Conservation (phyloP, 2,329 filamentous ascomycete species). For the Penicillium sp. region DNA sequence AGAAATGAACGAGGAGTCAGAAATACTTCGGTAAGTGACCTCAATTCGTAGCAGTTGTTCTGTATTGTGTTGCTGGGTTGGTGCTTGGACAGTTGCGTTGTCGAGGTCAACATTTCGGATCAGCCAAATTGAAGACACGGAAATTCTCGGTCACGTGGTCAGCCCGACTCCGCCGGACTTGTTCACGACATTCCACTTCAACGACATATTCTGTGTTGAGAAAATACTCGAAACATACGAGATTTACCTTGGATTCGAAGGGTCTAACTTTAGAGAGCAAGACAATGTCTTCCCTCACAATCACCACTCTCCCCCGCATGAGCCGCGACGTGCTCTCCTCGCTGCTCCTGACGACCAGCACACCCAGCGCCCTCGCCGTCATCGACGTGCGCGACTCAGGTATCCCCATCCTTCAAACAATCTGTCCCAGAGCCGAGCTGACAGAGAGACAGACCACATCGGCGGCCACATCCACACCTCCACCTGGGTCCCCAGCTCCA, state of each 20-base stretch:
- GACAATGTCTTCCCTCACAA: slow-evolving; percentile 52
- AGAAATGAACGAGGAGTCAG: no score
- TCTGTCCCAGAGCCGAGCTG: background rate
- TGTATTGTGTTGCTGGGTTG: background rate
- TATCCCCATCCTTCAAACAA: slow-evolving; percentile 26
- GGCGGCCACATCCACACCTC: slow-evolving; percentile 83
- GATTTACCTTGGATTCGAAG: no score
- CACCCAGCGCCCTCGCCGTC: slow-evolving; percentile 58
- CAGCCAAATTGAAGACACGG: slow-evolving; percentile 4
- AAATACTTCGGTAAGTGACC: slow-evolving; percentile 1
- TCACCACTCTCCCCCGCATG: slow-evolving; percentile 64
- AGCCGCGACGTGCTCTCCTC: slow-evolving; percentile 64
- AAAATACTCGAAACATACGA: no score
- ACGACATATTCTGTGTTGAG: no score
- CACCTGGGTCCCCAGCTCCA: slow-evolving; percentile 68
- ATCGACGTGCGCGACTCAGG: slow-evolving; percentile 87
- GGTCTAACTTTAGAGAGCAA: no score
- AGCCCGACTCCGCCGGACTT: no score
- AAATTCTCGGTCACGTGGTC: slow-evolving; percentile 24
- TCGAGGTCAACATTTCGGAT: background rate
- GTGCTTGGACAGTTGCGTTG: background rate
- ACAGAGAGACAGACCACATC: slow-evolving; percentile 63
- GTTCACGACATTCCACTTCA: no score
- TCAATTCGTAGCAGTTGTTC: background rate
- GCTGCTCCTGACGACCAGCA: slow-evolving; percentile 54